These are phyloP conservation scores for Cercospora sesami DNA, from an alignment of 2,329 filamentous ascomycete species.

Conservation along the genomic window DNA sequence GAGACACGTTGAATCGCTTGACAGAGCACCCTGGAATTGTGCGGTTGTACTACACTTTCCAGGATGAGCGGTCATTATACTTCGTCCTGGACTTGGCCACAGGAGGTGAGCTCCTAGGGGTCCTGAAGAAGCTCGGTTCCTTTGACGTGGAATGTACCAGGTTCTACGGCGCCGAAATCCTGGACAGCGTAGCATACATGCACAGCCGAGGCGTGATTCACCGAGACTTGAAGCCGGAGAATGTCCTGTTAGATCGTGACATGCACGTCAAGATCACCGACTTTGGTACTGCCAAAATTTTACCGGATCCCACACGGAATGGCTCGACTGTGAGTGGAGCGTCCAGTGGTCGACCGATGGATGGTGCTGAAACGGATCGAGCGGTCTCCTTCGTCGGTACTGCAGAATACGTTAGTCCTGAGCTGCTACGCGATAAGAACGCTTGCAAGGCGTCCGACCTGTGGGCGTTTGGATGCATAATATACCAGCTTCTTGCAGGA, in stretches of 20 bases:
- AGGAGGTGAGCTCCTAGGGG: constrained; percentile 86
- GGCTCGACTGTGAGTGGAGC: constrained; percentile 30
- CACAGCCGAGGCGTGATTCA: constrained; percentile 94
- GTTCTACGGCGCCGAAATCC: constrained; percentile 93
- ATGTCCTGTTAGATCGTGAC: constrained; percentile 88
- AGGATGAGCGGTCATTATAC: constrained; percentile 93
- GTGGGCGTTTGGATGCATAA: constrained; percentile 97
- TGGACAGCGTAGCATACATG: constrained; percentile 98
- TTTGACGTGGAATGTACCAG: constrained; percentile 93
- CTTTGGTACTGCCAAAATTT: constrained; percentile 95
- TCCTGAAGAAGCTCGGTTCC: constrained; percentile 88
- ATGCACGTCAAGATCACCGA: constrained; percentile 99
- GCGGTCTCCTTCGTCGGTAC: constrained; percentile 96
- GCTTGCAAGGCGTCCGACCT: constrained; percentile 97
- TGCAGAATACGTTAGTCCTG: constrained; percentile 96
- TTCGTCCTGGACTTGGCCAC: constrained; percentile 94
- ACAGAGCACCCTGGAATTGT: constrained; percentile 97
- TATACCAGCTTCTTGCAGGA: constrained; percentile 95
- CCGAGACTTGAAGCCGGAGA: constrained; percentile 94
- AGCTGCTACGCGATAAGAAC: constrained; percentile 93
- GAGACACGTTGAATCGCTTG: constrained; percentile 92
- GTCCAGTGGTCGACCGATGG: constrained; percentile 51
- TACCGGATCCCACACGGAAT: constrained; percentile 57
- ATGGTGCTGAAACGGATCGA: constrained; percentile 65
- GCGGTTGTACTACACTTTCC: constrained; percentile 96